phyloP scores from a whole-genome alignment of 768 basidiomycete genomes.

The Scleroderma bovista region DNA sequence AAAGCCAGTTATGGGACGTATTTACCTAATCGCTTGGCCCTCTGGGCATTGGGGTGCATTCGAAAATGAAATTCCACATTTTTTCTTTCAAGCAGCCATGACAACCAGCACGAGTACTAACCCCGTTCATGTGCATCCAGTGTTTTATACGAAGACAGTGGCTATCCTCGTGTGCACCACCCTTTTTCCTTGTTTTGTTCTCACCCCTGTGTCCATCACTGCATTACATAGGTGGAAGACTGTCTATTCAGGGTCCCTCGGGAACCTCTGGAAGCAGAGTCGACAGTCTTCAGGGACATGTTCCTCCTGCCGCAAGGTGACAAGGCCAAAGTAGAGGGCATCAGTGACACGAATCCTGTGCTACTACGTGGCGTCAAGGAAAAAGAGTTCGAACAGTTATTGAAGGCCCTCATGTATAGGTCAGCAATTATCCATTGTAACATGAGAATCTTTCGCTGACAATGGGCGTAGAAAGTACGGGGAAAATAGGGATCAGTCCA shows the following conservation, averaged over 20 bases:
- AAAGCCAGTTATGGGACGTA: not conserved
- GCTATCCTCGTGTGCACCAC: constrained; percentile 6
- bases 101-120: not conserved
- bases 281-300: not conserved
- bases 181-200: not conserved
- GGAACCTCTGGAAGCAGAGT: not conserved
- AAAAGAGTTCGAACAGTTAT: constrained; percentile 14
- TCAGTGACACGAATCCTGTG: constrained; percentile 12
- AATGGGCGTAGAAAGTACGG: not conserved
- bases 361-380: constrained; percentile 7
- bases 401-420: constrained; percentile 12
- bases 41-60: too few relatives aligned
- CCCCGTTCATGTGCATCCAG: not conserved
- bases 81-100: not conserved
- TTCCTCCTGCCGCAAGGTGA: not conserved
- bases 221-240: not conserved
- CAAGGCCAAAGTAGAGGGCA: constrained; percentile 7
- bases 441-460: not conserved
- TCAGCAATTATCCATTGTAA: not conserved
- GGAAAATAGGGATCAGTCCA: not conserved
- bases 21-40: too few relatives aligned
- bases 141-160: constrained; percentile 9
- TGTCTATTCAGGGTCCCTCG: not conserved
- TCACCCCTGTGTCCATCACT: not conserved
- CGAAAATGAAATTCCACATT: too few relatives aligned